Conservation (phyloP, 192 early-diverging fungal genomes). For the Oehlia diaphana region DNA sequence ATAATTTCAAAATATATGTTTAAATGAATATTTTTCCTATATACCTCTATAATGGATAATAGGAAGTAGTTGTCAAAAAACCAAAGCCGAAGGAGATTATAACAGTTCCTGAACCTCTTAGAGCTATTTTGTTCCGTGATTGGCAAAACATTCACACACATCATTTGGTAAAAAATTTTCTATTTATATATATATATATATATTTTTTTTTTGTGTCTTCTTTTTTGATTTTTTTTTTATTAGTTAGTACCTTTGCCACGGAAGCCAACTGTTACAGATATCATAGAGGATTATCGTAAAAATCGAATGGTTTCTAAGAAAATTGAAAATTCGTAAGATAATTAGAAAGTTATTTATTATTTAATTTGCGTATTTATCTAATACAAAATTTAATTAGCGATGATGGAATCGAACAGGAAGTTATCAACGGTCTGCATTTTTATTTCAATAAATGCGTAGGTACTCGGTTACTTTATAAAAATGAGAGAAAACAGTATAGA, state of each 20-base stretch:
- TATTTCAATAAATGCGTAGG: slow-evolving; percentile 97
- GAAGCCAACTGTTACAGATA: slow-evolving; percentile 69
- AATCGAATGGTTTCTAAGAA: slow-evolving; percentile 51
- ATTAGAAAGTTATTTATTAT: background rate
- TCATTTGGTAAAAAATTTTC: background rate
- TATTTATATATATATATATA: background rate
- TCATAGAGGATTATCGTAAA: slow-evolving; percentile 70
- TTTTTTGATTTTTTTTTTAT: background rate
- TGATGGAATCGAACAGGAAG: slow-evolving; percentile 83
- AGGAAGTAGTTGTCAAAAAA: background rate
- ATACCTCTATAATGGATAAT: background rate
- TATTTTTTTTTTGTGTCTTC: background rate
- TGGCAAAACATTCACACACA: background rate
- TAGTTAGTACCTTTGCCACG: slow-evolving; percentile 87
- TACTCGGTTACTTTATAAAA: slow-evolving; percentile 89
- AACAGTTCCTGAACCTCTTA: background rate
- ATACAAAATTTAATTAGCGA: slow-evolving; percentile 16
- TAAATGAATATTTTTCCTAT: background rate
- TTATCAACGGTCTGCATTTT: slow-evolving; percentile 78
- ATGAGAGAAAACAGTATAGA: slow-evolving; percentile 94
- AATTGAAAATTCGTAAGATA: slow-evolving; percentile 12
- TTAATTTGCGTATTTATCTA: background rate
- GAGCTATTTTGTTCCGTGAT: slow-evolving; percentile 3
- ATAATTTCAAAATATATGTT: background rate
- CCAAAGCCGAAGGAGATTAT: background rate